Percentiles rank a stretch among this genome's conserved stretches.
Evolutionary conservation across 495 filamentous ascomycete genomes (phyloP).

Genomic region (Neurospora cerealis): DNA sequence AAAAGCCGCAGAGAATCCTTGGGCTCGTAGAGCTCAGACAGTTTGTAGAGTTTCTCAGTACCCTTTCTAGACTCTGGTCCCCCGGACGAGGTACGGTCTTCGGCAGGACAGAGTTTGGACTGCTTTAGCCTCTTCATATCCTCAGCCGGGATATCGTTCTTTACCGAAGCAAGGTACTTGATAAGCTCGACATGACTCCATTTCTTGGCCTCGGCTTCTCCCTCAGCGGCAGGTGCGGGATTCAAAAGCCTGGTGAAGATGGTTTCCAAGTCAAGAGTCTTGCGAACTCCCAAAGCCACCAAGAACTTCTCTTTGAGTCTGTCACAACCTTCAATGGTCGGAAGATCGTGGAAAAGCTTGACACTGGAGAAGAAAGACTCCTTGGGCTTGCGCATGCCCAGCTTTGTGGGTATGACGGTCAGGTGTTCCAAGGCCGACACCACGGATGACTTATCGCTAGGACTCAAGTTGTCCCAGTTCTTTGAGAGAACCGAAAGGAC

Average conservation of each 20-base stretch:
- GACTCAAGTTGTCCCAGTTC: constrained; percentile 69
- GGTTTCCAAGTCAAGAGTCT: constrained; percentile 84
- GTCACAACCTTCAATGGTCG: constrained; percentile 61
- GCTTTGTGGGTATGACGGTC: constrained; percentile 80
- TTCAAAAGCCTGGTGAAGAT: constrained; percentile 81
- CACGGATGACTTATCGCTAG: constrained; percentile 54
- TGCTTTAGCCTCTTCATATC: constrained; percentile 72
- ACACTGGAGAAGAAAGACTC: constrained; percentile 92
- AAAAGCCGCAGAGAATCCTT: constrained; percentile 58
- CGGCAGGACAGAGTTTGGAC: constrained; percentile 73
- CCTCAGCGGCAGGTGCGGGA: constrained; percentile 28
- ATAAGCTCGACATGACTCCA: constrained; percentile 94
- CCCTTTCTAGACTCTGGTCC: constrained; percentile 35
- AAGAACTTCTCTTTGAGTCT: constrained; percentile 86
- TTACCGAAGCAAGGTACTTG: constrained; percentile 82
- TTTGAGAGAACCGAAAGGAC: constrained; percentile 77
- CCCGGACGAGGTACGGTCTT: constrained; percentile 28
- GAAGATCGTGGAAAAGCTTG: constrained; percentile 87
- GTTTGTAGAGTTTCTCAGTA: constrained; percentile 53
- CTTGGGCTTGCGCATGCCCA: constrained; percentile 76
- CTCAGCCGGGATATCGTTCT: constrained; percentile 74
- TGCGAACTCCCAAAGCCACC: constrained; percentile 65
- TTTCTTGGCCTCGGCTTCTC: constrained; percentile 40
- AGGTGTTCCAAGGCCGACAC: constrained; percentile 49
- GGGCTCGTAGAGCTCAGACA: constrained; percentile 81